Base-by-base conservation (phyloP, 345 rosid genomes). In the Theobroma cacao region DNA sequence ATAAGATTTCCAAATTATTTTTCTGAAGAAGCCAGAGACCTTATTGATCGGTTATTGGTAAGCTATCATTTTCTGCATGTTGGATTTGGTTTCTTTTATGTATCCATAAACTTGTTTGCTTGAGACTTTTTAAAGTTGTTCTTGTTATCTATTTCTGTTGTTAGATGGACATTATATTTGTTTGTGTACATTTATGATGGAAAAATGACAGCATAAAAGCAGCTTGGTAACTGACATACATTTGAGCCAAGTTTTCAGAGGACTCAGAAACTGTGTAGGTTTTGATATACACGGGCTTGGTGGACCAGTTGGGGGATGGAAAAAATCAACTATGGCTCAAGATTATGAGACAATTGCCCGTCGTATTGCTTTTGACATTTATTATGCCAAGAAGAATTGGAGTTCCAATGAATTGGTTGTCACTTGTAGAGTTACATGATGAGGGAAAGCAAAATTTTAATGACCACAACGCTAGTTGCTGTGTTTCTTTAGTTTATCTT, bases 1-100 rank as follows among this genome's bases (percentile, higher is more conserved):
- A 83, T 96, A 86, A 85, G 91, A 80, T 94, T 96, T 80, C 99
- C 98, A 20, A 84, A 90, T 85, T 89, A 91, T 85, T 96, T 96
- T 85, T 94, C 98, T 61, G 91, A 90, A 52, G 97, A 84, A 85
- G 98, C 98, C 17, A 89, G 91, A 87, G 94, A 94, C 75, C 87
- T 96, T 78, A 92, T 96, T 33, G 97, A 96, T 83, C 80, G 83
- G 31, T 88, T 96, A 59, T 85, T 96, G 83, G 99, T 96, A 86
- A 89, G 94, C 15, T 75, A 28, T 78, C 78, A 48, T 61, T 76
- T 75, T 78, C 52, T 40, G 41, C 77, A 67, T 77, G 40, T 38
- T 78, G 82, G 28, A 33, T 43, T 68, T 73, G 15, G 15, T 33
- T 76, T 48, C 33, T 71, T 12, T 11, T 28, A 68, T 76, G 14